Evolutionary conservation across 306 rosid species (phyloP).

Genomic region (Hylodesmum podocarpum): DNA sequence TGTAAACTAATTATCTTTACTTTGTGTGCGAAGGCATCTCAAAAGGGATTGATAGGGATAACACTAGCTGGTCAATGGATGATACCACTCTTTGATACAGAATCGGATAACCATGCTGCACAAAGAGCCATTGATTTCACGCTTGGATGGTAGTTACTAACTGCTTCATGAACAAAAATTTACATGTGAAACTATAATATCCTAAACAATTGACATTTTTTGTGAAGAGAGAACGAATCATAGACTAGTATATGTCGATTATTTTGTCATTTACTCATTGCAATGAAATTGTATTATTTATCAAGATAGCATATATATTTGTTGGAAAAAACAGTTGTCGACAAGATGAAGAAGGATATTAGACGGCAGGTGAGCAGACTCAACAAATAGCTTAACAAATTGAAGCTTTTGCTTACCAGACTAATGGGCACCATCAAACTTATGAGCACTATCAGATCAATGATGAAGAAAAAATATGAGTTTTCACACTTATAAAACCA

Average conservation of each 20-base stretch:
- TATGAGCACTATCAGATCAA: too few relatives aligned
- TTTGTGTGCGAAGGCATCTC: slow-evolving; percentile 19
- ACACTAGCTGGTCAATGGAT: slow-evolving; percentile 36
- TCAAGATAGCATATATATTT: background rate
- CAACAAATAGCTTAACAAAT: too few relatives aligned
- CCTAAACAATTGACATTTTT: background rate
- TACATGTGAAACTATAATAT: background rate
- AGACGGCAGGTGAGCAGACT: too few relatives aligned
- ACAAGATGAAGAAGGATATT: too few relatives aligned
- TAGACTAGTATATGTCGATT: background rate
- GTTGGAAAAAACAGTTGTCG: too few relatives aligned
- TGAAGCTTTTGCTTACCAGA: too few relatives aligned
- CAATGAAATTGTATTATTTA: background rate
- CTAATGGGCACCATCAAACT: too few relatives aligned
- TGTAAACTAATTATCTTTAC: background rate
- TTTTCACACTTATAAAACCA: too few relatives aligned
- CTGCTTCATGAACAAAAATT: background rate
- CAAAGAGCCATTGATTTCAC: slow-evolving; percentile 46
- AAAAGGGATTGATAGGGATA: slow-evolving; percentile 54
- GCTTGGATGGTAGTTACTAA: slow-evolving; percentile 40
- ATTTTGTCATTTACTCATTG: background rate
- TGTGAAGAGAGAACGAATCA: background rate
- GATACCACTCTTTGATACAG: slow-evolving; percentile 32
- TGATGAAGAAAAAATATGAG: too few relatives aligned
- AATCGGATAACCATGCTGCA: slow-evolving; percentile 34